These are phyloP conservation scores for Podospora pseudoanserina DNA, from an alignment of 495 filamentous ascomycete species.

Conservation along the genomic window DNA sequence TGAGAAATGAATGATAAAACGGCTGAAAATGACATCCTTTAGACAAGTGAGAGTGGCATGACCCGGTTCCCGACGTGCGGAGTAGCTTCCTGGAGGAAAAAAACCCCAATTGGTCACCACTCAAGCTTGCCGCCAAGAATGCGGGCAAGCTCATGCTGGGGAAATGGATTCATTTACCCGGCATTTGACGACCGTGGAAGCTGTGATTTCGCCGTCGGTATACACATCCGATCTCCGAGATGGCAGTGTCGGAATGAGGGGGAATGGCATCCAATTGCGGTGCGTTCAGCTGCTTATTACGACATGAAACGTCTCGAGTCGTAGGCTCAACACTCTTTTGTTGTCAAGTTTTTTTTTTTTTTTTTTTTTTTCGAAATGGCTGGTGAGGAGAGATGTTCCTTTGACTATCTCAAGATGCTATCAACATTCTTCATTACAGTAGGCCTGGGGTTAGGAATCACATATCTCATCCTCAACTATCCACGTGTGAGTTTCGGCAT, in stretches of 20 bases:
- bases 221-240: not conserved
- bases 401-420: not conserved
- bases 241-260: not conserved
- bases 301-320: not conserved
- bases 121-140: not conserved
- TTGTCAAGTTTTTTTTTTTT: not conserved
- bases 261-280: not conserved
- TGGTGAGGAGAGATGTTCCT: not conserved
- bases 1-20: not conserved
- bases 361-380: not conserved
- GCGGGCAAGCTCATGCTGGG: not conserved
- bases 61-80: not conserved
- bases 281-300: not conserved
- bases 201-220: not conserved
- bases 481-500: not conserved
- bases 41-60: not conserved
- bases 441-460: not conserved
- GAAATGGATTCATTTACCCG: not conserved
- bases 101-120: not conserved
- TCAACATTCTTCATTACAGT: not conserved
- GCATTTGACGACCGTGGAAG: not conserved
- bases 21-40: not conserved
- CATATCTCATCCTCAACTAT: not conserved
- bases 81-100: not conserved
- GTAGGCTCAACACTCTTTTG: not conserved